A percentile compares a stretch with the other conserved stretches of the same genome.
Evolutionary conservation across 371 early-diverging fungal genomes (phyloP).

Genomic region (Apophysomyces trapeziformis): DNA sequence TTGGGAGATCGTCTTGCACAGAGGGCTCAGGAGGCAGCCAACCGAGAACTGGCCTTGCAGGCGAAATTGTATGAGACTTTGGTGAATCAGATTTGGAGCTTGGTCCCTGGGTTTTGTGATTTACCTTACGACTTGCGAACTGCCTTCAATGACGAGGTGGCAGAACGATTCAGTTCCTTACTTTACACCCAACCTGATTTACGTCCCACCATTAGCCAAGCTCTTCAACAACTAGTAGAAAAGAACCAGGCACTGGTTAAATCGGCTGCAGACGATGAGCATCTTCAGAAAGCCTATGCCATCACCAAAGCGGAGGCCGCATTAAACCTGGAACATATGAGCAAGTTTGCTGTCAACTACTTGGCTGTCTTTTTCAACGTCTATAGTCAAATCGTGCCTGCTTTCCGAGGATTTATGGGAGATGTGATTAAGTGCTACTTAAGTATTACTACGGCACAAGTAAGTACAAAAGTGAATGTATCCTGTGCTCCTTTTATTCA

Average conservation of each 20-base stretch:
- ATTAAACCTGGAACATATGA: constrained; percentile 62
- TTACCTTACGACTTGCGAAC: constrained; percentile 74
- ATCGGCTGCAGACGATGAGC: constrained; percentile 53
- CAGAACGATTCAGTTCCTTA: constrained; percentile 70
- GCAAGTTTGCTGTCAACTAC: constrained; percentile 74
- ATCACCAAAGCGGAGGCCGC: constrained; percentile 62
- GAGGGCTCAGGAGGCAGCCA: constrained; percentile 64
- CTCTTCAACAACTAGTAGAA: constrained; percentile 74
- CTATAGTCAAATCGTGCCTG: constrained; percentile 70
- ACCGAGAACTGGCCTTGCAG: constrained; percentile 72
- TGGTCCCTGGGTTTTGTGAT: constrained; percentile 86
- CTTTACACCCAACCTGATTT: constrained; percentile 76
- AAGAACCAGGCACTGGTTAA: constrained; percentile 60
- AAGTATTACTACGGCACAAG: constrained; percentile 51
- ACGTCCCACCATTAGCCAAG: constrained; percentile 80
- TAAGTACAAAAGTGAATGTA: constrained; percentile 28
- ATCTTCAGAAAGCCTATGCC: constrained; percentile 57
- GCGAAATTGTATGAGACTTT: constrained; percentile 92
- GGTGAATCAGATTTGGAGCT: constrained; percentile 87
- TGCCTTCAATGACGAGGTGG: constrained; percentile 66
- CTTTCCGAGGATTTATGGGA: constrained; percentile 70
- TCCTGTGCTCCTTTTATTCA: not conserved
- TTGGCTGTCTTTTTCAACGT: constrained; percentile 86
- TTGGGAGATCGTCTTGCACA: constrained; percentile 77
- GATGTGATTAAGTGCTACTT: constrained; percentile 76